phyloP scores from a whole-genome alignment of 2,329 filamentous ascomycete species.

The Aspergillus niger region DNA sequence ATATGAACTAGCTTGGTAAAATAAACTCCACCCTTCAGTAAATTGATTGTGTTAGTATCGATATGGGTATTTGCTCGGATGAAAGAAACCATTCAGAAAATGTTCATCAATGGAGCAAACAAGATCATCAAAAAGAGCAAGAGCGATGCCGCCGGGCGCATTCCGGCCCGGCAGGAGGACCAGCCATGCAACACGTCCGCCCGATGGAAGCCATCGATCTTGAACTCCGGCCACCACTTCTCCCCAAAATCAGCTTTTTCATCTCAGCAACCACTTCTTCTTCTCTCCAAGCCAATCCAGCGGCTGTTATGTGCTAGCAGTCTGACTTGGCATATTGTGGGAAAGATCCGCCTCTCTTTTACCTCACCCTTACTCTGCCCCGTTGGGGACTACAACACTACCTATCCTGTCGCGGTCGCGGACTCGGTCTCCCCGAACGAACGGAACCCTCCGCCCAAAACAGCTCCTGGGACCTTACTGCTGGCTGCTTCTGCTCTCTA shows the following conservation, averaged over 20 bases:
- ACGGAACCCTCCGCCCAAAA: constrained; percentile 11
- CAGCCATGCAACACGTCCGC: constrained; percentile 14
- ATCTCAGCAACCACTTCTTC: constrained; percentile 7
- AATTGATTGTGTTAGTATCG: too few species aligned
- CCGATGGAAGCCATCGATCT: not conserved
- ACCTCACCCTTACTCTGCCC: not conserved
- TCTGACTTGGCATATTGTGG: not conserved
- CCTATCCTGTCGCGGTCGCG: constrained; percentile 18
- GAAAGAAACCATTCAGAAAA: too few species aligned
- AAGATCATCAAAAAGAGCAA: too few species aligned
- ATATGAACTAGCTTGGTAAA: too few species aligned
- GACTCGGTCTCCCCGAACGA: constrained; percentile 26
- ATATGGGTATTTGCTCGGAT: too few species aligned
- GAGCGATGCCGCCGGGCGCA: not conserved
- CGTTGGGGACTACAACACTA: constrained; percentile 4
- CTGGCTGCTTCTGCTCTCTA: not conserved
- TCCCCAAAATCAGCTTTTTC: constrained; percentile 10
- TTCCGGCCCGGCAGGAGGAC: constrained; percentile 16
- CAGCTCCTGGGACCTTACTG: not conserved
- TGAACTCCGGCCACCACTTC: not conserved
- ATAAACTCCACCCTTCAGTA: too few species aligned
- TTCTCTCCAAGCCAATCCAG: not conserved
- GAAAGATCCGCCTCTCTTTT: not conserved
- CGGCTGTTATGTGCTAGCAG: not conserved
- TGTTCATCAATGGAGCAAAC: too few species aligned